phyloP scores from a whole-genome alignment of 257 asterid genomes.

The Jasminum sambac region DNA sequence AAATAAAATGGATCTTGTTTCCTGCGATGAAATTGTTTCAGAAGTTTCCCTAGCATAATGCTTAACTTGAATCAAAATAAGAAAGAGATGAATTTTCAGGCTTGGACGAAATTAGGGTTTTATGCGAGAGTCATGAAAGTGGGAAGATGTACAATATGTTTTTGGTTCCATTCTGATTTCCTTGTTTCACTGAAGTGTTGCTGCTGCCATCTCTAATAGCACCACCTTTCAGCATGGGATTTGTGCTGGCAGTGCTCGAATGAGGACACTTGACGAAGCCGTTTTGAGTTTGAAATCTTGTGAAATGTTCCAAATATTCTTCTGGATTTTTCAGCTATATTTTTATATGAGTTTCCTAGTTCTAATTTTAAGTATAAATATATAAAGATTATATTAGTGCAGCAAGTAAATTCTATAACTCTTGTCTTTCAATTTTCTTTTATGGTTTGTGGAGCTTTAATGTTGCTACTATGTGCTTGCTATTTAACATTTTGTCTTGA shows the following conservation, averaged over 20 bases:
- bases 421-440: not conserved
- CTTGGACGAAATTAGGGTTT: not conserved
- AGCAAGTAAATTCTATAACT: not conserved
- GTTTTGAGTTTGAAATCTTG: not conserved
- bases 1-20: not conserved
- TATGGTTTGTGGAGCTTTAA: not conserved
- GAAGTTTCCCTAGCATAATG: not conserved
- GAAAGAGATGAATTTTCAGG: not conserved
- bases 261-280: not conserved
- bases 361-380: not conserved
- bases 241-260: not conserved
- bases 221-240: not conserved
- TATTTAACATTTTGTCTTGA: not conserved
- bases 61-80: not conserved
- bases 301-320: not conserved
- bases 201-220: not conserved
- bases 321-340: not conserved
- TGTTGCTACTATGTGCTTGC: conserved; percentile 5
- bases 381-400: not conserved
- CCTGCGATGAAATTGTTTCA: not conserved
- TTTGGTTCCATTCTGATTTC: not conserved
- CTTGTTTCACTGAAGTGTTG: not conserved
- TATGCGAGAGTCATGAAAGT: not conserved
- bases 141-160: not conserved
- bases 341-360: not conserved